Evolutionary conservation across 371 early-diverging fungal genomes (phyloP), one percentile per base, ranked within the genome.

Genomic region (Mucor indicus): DNA sequence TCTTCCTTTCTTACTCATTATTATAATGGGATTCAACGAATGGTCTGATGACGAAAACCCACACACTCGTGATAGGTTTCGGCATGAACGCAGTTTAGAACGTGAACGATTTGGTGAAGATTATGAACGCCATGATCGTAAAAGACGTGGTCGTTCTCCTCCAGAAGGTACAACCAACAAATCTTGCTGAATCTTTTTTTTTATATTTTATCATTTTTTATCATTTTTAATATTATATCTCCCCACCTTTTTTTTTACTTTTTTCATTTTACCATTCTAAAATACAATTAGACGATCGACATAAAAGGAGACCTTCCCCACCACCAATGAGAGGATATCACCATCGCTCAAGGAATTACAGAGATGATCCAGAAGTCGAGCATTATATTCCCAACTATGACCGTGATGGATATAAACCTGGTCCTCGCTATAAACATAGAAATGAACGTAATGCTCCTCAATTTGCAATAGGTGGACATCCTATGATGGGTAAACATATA

Each of bases 351-450:
- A 41, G n/a, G n/a, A n/a, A n/a, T n/a, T n/a, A 48, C 12, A 44
- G 51, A 48, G 54, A 37, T 27, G 62, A 59, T 12, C 53, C 53
- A 17, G 58, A 57, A 17, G 39, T 50, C 8, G 90, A 90, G 43
- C 86, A 85, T 40, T 92, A 92, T 60, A 81, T 89, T 42, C 93
- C 91, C 19, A 87, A 91, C 45, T 92, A 92, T 50, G 85, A 85
- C 12, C 81, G 90, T 29, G 90, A 90, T 42, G 87, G 91, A n/a
- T 85, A 86, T 54, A 68, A 77, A 24, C 86, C 86, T 27, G 83
- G 77, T 5, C 87, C 87, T 13, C 63, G 87, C 16, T 79, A 79
- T 44, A 67, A 70, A 21, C 54, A 45, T 24, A 40, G 66, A 16
- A 64, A 64, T 29, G 67, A 69, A n/a, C n/a, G n/a, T n/a, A n/a